These are phyloP conservation scores for Aspergillus floridensis DNA, from an alignment of 2,329 filamentous ascomycete genomes.

Conservation along the genomic window DNA sequence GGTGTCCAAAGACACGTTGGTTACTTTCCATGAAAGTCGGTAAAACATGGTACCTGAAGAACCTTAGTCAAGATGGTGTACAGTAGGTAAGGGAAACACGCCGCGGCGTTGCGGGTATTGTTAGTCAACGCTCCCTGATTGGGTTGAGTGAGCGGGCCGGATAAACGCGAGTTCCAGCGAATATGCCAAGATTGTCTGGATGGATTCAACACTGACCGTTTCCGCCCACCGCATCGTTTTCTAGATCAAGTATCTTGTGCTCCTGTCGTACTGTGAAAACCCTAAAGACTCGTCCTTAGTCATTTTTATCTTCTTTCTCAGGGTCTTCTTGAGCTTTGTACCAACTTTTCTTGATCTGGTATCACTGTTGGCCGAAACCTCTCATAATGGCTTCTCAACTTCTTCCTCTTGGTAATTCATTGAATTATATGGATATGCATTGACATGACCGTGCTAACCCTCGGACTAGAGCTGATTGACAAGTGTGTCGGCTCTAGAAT, in stretches of 20 bases:
- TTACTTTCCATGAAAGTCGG: background rate
- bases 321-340: too few species aligned
- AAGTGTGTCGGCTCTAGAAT: constrained; percentile 97
- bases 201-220: constrained; percentile 18
- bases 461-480: constrained; percentile 81
- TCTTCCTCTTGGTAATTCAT: constrained; percentile 62
- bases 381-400: constrained; percentile 68
- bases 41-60: constrained; percentile 2
- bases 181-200: constrained; percentile 20
- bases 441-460: constrained; percentile 20
- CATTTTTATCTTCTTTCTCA: too few species aligned
- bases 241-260: constrained; percentile 12
- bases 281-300: background rate
- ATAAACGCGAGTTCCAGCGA: constrained; percentile 16
- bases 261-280: background rate
- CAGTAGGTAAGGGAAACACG: background rate
- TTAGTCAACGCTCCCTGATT: constrained; percentile 6
- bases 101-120: background rate
- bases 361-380: background rate
- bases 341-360: too few species aligned
- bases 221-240: constrained; percentile 20
- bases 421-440: constrained; percentile 9
- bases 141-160: constrained; percentile 18
- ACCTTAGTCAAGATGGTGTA: background rate
- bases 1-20: background rate